phyloP scores from a whole-genome alignment of 352 stramenopile genomes.

The Phytophthora sp. region DNA sequence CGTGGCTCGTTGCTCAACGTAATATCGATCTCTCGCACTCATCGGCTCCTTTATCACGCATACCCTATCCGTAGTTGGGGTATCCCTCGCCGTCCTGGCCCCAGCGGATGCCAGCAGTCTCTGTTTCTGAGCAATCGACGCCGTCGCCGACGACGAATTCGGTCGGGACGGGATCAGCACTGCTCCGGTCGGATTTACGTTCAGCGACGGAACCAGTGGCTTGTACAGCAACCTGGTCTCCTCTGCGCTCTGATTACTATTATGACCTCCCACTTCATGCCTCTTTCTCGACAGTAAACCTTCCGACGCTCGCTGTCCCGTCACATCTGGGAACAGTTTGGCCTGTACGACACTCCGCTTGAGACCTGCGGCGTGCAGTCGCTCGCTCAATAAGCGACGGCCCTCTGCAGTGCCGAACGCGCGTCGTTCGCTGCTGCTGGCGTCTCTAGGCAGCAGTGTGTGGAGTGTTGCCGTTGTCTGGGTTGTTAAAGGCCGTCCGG shows the following conservation, averaged over 20 bases:
- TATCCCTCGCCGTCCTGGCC: slow-evolving; percentile 31
- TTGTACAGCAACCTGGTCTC: slow-evolving; percentile 21
- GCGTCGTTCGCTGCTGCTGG: not conserved
- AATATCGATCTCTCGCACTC: slow-evolving; percentile 66
- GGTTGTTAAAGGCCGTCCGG: slow-evolving; percentile 19
- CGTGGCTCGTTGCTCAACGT: slow-evolving; percentile 55
- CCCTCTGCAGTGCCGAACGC: not conserved
- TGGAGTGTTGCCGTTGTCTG: not conserved
- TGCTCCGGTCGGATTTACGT: slow-evolving; percentile 36
- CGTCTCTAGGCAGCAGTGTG: not conserved
- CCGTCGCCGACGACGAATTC: slow-evolving; percentile 36
- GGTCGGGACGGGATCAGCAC: slow-evolving; percentile 62
- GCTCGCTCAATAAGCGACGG: slow-evolving; percentile 34
- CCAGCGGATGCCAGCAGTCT: slow-evolving; percentile 9
- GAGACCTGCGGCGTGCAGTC: slow-evolving; percentile 65
- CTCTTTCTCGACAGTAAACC: slow-evolving; percentile 7
- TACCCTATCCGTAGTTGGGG: not conserved
- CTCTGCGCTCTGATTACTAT: slow-evolving; percentile 21
- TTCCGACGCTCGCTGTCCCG: not conserved
- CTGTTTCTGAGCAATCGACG: slow-evolving; percentile 14
- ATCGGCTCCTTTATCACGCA: slow-evolving; percentile 47
- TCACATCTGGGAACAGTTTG: slow-evolving; percentile 46
- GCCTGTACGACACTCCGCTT: slow-evolving; percentile 65
- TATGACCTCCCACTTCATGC: not conserved
- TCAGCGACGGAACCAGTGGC: slow-evolving; percentile 38